phyloP scores from a whole-genome alignment of 176 grass and related monocot genomes.

The Avena atlantica region DNA sequence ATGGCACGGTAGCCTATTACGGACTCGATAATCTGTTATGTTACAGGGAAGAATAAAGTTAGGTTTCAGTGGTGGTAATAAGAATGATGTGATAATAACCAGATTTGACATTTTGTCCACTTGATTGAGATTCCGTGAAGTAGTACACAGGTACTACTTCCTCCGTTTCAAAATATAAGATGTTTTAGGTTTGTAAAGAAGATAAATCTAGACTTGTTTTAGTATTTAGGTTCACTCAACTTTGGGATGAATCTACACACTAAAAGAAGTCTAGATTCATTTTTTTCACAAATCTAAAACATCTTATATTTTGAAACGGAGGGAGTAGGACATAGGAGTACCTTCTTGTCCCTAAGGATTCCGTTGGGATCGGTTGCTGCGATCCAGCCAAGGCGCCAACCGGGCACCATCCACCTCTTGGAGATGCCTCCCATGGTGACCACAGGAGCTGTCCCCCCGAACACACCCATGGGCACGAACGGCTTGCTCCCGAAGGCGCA shows the following conservation, averaged over 20 bases:
- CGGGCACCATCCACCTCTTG: constrained; percentile 86
- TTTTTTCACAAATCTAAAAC: too few species aligned
- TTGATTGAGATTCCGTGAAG: too few species aligned
- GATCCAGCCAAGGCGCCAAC: constrained; percentile 86
- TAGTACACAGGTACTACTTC: too few species aligned
- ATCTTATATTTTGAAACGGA: too few species aligned
- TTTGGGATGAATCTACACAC: too few species aligned
- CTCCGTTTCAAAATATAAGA: too few species aligned
- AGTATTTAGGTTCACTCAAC: too few species aligned
- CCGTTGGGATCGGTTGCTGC: constrained; percentile 69
- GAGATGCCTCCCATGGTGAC: constrained; percentile 82
- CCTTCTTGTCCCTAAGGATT: constrained; percentile 67
- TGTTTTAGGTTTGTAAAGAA: too few species aligned
- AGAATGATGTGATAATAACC: too few species aligned
- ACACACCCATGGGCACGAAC: constrained; percentile 72
- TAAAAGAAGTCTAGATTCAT: too few species aligned
- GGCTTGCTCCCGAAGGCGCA: constrained; percentile 66
- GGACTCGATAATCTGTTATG: constrained; percentile 57
- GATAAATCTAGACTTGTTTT: too few species aligned
- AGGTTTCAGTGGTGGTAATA: neutral
- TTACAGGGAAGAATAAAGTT: neutral
- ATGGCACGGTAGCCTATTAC: constrained; percentile 55
- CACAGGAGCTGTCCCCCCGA: constrained; percentile 61
- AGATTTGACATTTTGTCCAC: too few species aligned
- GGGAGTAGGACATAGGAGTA: neutral